Evolutionary conservation across 2,329 filamentous ascomycete species (phyloP), one percentile per base, ranked within the genome.

Genomic region (Colletotrichum cordylinicola): DNA sequence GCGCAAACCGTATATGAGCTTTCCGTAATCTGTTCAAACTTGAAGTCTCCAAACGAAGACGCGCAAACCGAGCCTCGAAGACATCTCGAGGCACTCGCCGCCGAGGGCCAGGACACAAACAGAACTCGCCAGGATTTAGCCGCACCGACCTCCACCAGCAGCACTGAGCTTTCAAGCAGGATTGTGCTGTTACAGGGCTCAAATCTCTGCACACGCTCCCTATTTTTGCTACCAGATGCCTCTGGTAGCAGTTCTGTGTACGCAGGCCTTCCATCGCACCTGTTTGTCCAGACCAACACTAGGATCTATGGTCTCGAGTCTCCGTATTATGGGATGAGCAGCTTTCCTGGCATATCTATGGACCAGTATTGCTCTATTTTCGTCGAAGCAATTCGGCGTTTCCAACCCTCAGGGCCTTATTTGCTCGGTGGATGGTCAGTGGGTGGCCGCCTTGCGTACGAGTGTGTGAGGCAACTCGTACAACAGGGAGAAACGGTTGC

Each of bases 41-140:
- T 48, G 1, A 48, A 13, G 2, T 13, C 1, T 8, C 0, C 10
- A 48, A n/a, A 48, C 0, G n/a, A 1, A 2, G 43, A 13, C 10
- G n/a, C 6, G 10, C 13, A 9, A 6, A 21, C n/a, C 4, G n/a
- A n/a, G n/a, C 43, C 43, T 21, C n/a, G 3, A 13, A 13, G 1
- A 2, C 43, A 48, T 21, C 10, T 21, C 4, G n/a, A 1, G 13
- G 18, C n/a, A 10, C 2, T 21, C 13, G 10, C 21, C 21, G 43
- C n/a, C 43, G 43, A 12, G 24, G 1, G 24, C 24, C 24, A 24
- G 24, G 24, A 24, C 2, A 58, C 55, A 29, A 24, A 58, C 4
- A 4, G 55, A 8, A 13, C 16, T 29, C 55, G 13, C n/a, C 43
- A 1, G 13, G 10, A 48, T 48, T 10, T n/a, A 48, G 43, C n/a